A percentile compares a stretch with the other conserved stretches of the same genome.
Conservation (phyloP, 2,329 filamentous ascomycete species). For the Colletotrichum sp. region DNA sequence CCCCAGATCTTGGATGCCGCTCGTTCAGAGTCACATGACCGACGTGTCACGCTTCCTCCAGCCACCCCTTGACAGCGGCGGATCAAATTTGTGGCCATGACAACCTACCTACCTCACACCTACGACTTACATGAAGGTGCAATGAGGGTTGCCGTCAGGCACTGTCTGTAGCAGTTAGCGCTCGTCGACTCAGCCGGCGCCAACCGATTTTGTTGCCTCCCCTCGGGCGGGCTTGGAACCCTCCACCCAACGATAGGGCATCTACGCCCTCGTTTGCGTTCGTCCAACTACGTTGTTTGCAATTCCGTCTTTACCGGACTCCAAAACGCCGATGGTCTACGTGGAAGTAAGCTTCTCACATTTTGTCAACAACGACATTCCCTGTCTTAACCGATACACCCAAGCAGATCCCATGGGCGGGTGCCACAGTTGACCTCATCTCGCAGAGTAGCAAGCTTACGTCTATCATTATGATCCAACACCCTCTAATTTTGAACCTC, state of each 20-base stretch:
- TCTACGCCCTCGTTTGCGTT: not conserved
- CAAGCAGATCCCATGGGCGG: not conserved
- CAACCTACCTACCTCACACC: not conserved
- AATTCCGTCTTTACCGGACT: not conserved
- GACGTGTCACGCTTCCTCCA: not conserved
- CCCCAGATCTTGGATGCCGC: not conserved
- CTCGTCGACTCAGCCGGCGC: not conserved
- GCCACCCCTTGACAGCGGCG: not conserved
- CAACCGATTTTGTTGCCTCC: not conserved
- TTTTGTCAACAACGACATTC: not conserved
- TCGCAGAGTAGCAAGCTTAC: not conserved
- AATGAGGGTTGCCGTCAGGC: not conserved
- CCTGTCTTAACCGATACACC: not conserved
- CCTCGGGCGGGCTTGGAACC: not conserved
- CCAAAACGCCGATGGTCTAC: not conserved
- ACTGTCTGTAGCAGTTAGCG: not conserved
- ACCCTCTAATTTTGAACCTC: not conserved
- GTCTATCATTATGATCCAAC: not conserved
- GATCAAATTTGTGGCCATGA: not conserved
- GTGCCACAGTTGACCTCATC: not conserved
- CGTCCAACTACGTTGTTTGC: not conserved
- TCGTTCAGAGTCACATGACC: conserved; percentile 8
- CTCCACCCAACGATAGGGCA: not conserved
- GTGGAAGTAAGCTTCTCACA: not conserved
- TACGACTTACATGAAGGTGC: not conserved